These are phyloP conservation scores for Rosa persica DNA, from an alignment of 306 rosid species.

Conservation along the genomic window DNA sequence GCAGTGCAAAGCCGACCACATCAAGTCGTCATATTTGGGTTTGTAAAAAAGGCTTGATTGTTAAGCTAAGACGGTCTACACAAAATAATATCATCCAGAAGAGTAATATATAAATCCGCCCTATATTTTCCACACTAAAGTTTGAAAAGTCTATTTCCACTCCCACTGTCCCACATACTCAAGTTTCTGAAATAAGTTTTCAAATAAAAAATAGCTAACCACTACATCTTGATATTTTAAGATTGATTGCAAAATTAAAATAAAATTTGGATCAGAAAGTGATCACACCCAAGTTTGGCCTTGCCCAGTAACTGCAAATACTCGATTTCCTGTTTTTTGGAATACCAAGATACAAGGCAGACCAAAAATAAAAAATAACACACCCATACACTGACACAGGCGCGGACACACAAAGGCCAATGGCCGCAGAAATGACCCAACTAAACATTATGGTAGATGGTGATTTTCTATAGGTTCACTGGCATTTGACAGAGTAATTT, in stretches of 20 bases:
- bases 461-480: neutral
- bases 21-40: neutral
- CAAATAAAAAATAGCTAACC: neutral
- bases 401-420: neutral
- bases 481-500: neutral
- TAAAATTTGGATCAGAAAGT: neutral
- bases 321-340: neutral
- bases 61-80: no score
- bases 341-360: neutral
- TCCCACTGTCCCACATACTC: no score
- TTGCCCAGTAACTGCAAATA: neutral
- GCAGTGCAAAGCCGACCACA: neutral
- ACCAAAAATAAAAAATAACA: neutral
- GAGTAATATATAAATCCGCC: neutral
- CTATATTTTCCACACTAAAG: no score
- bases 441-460: no score
- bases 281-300: neutral
- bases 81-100: no score
- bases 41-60: no score
- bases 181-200: neutral
- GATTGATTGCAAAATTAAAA: neutral
- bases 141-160: no score
- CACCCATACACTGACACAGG: neutral
- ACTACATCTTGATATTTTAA: neutral
- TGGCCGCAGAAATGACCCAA: neutral